phyloP scores from a whole-genome alignment of 345 rosid genomes.

The Clausena lansium region DNA sequence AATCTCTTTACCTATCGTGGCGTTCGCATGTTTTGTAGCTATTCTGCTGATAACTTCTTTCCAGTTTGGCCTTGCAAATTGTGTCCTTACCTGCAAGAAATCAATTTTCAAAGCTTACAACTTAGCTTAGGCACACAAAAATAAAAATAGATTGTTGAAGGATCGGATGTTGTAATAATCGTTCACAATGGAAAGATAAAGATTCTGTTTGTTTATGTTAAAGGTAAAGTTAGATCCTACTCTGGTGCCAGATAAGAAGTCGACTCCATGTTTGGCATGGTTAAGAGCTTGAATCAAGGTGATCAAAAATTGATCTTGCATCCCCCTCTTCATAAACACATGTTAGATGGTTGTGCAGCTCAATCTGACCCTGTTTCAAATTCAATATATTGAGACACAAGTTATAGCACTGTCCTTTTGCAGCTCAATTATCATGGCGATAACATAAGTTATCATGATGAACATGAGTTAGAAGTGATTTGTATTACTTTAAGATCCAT shows the following conservation, averaged over 20 bases:
- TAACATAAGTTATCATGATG: not conserved
- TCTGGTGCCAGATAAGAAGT: conserved; percentile 90
- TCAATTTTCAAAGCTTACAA: not conserved
- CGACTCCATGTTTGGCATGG: conserved; percentile 96
- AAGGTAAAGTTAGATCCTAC: conserved; percentile 38
- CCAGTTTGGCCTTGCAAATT: conserved; percentile 98
- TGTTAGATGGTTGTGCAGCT: conserved; percentile 92
- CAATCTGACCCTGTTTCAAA: conserved; percentile 76
- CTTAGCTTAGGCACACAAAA: not conserved
- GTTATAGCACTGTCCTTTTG: conserved; percentile 6
- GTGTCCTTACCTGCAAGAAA: conserved; percentile 78
- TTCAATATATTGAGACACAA: not conserved
- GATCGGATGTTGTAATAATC: not conserved
- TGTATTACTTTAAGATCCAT: conserved; percentile 76
- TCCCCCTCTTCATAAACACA: conserved; percentile 98
- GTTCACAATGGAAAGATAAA: not conserved
- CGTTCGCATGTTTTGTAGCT: conserved; percentile 76
- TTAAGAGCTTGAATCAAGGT: conserved; percentile 97
- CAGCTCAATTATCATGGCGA: not conserved
- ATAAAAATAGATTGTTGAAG: no score
- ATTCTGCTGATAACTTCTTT: conserved; percentile 75
- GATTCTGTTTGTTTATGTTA: not conserved
- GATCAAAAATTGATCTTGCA: conserved; percentile 89
- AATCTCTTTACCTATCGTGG: conserved; percentile 65
- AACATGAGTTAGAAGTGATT: not conserved